These are phyloP conservation scores for Fusarium irregulare DNA, from an alignment of 2,329 filamentous ascomycete genomes.

Conservation along the genomic window DNA sequence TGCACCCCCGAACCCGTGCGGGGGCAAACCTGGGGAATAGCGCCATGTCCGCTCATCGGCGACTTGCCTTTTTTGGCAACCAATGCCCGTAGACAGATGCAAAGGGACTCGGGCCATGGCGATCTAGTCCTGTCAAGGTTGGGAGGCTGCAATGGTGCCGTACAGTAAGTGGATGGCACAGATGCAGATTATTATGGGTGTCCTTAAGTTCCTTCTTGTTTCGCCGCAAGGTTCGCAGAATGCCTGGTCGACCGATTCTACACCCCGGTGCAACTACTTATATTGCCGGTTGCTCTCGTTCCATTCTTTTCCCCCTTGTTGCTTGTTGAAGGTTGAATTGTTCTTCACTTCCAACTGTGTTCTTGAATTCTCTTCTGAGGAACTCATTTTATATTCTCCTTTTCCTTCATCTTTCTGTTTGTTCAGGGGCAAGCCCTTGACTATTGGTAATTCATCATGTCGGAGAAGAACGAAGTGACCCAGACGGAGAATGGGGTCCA, in stretches of 20 bases:
- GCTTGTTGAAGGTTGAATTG: conserved; percentile 29
- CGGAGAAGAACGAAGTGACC: conserved; percentile 52
- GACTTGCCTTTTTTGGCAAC: conserved; percentile 44
- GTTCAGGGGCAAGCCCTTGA: background rate
- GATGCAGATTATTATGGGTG: conserved; percentile 14
- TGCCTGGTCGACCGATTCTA: conserved; percentile 21
- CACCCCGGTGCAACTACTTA: conserved; percentile 35
- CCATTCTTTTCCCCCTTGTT: background rate
- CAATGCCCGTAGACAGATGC: conserved; percentile 43
- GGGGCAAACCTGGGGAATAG: conserved; percentile 48
- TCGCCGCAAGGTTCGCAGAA: conserved; percentile 19
- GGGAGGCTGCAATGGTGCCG: conserved; percentile 18
- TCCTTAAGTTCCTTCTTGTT: conserved; percentile 24
- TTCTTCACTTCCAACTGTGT: conserved; percentile 20
- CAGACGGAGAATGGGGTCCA: conserved; percentile 51
- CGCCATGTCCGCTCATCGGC: conserved; percentile 36
- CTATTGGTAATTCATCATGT: conserved; percentile 47
- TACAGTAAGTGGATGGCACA: background rate
- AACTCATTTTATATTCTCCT: background rate
- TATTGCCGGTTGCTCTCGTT: conserved; percentile 33
- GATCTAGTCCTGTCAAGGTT: conserved; percentile 40
- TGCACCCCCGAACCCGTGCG: conserved; percentile 31
- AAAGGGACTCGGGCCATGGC: conserved; percentile 43
- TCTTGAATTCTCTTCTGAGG: conserved; percentile 6
- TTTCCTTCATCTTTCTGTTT: background rate